Conservation (phyloP, 345 rosid species). For the Isatis tinctoria region DNA sequence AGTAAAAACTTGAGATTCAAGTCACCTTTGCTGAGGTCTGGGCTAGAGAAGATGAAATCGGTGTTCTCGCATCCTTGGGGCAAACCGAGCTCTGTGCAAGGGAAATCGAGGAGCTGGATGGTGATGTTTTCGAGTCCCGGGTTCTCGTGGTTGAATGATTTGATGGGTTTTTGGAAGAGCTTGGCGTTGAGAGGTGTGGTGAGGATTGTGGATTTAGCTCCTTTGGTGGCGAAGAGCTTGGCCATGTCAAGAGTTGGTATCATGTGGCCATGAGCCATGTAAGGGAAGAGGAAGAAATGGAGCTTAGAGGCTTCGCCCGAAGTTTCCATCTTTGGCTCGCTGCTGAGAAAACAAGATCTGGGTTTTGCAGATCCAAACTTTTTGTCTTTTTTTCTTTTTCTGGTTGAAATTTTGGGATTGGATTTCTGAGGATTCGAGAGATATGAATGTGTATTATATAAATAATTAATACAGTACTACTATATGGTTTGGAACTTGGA, state of each 20-base stretch:
- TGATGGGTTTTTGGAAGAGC: slow-evolving; percentile 29
- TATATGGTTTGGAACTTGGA: background rate
- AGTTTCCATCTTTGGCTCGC: slow-evolving; percentile 26
- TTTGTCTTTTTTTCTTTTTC: background rate
- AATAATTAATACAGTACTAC: background rate
- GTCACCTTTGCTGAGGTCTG: background rate
- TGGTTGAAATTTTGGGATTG: background rate
- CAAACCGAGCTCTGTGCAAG: slow-evolving; percentile 39
- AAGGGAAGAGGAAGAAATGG: slow-evolving; percentile 43
- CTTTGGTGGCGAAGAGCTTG: slow-evolving; percentile 41
- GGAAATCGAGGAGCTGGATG: slow-evolving; percentile 37
- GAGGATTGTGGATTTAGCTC: slow-evolving; percentile 42
- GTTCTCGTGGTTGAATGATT: slow-evolving; percentile 21
- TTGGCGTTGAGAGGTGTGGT: slow-evolving; percentile 41
- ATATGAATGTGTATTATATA: background rate
- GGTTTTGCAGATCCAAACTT: background rate
- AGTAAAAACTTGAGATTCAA: slow-evolving; percentile 20
- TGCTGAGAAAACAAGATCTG: slow-evolving; percentile 15
- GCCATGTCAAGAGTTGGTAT: slow-evolving; percentile 56
- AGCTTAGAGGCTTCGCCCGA: slow-evolving; percentile 17
- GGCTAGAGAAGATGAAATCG: slow-evolving; percentile 17
- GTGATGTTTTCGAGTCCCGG: slow-evolving; percentile 27
- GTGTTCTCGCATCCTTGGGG: slow-evolving; percentile 45
- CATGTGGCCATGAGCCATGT: slow-evolving; percentile 57
- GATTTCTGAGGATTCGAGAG: background rate